Percentiles rank a stretch among this genome's conserved stretches.
Evolutionary conservation across 2,329 filamentous ascomycete species (phyloP).

Genomic region (Fusarium sp.): DNA sequence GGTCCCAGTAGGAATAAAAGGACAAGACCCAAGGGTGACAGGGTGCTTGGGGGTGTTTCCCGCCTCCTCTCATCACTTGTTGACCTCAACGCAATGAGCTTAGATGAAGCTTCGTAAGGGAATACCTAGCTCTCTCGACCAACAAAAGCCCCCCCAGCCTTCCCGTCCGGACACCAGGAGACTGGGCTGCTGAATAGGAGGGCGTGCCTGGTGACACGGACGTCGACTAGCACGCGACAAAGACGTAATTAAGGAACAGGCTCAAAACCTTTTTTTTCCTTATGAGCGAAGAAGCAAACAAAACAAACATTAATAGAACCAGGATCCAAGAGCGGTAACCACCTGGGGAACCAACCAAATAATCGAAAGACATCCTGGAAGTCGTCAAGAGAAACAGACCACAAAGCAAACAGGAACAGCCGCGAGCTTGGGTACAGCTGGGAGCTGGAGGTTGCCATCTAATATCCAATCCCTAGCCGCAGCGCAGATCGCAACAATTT

Average conservation of each 20-base stretch:
- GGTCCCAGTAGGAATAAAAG: neutral
- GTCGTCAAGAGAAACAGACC: conserved; percentile 19
- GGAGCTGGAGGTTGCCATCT: conserved; percentile 23
- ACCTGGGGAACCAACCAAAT: conserved; percentile 18
- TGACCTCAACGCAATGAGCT: neutral
- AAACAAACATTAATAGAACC: conserved; percentile 3
- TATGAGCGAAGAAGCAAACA: neutral
- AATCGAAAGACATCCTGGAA: conserved; percentile 16
- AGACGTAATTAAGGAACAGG: conserved; percentile 7
- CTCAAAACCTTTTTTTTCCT: neutral
- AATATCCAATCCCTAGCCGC: conserved; percentile 20
- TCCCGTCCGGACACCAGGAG: neutral
- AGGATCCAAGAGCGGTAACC: conserved; percentile 8
- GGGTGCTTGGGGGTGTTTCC: neutral
- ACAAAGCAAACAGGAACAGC: conserved; percentile 8
- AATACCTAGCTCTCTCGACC: neutral
- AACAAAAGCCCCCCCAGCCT: conserved; percentile 1
- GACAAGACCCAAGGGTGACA: neutral
- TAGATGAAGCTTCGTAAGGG: neutral
- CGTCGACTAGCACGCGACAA: conserved; percentile 15
- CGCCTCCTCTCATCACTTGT: conserved; percentile 5
- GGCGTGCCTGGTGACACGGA: conserved; percentile 9
- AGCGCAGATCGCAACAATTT: conserved; percentile 17
- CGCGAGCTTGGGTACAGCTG: neutral
- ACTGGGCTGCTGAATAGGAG: conserved; percentile 3